Conservation (phyloP, 345 rosid genomes). For the Chamaenerion angustifolium region DNA sequence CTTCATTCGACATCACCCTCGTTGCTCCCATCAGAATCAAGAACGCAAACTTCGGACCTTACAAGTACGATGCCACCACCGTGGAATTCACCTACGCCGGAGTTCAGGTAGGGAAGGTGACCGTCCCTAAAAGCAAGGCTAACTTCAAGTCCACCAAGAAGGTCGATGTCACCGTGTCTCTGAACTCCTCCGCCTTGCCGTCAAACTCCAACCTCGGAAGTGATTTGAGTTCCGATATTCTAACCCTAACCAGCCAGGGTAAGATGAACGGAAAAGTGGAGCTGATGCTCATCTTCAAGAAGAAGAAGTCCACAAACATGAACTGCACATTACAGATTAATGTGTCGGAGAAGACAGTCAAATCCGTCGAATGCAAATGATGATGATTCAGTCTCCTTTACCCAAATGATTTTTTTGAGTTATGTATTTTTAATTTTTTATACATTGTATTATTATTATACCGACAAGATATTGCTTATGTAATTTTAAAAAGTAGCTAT, state of each 20-base stretch:
- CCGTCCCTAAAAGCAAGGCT: conserved; percentile 8
- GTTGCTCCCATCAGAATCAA: conserved; percentile 10
- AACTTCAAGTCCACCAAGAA: conserved; percentile 13
- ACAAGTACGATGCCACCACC: conserved; percentile 9
- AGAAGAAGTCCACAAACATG: conserved; percentile 14
- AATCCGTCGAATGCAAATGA: conserved; percentile 7
- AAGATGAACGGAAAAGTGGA: conserved; percentile 12
- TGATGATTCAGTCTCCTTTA: too few relatives aligned
- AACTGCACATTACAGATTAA: conserved; percentile 7
- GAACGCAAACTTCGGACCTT: conserved; percentile 16
- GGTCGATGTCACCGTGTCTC: conserved; percentile 3
- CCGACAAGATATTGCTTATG: too few relatives aligned
- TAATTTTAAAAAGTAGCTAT: too few relatives aligned
- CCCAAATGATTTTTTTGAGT: too few relatives aligned
- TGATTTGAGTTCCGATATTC: conserved; percentile 2
- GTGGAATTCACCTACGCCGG: conserved; percentile 7
- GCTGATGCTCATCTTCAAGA: conserved; percentile 10
- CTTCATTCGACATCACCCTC: conserved; percentile 3
- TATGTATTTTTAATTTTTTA: too few relatives aligned
- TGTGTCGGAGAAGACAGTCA: background rate
- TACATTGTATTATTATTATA: too few relatives aligned
- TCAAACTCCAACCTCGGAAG: background rate
- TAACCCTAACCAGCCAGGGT: conserved; percentile 6
- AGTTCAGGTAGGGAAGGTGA: background rate
- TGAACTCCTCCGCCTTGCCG: background rate